Base-by-base conservation (phyloP, 2,329 filamentous ascomycete species). In the Ophiostoma novo-ulmi region DNA sequence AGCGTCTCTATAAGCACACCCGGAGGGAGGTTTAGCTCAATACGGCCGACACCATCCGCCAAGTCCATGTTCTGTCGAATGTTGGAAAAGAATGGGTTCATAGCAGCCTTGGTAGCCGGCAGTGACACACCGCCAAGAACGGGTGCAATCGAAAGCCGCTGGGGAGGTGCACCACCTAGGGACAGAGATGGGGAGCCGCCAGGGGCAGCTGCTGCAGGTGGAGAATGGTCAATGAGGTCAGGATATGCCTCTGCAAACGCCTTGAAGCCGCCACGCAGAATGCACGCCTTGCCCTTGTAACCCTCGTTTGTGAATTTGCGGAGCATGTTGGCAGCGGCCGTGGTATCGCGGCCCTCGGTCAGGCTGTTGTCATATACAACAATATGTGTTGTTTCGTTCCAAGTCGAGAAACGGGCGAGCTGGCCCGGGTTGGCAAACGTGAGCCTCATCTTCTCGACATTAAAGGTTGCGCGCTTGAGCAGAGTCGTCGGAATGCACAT, bases 31-130 rank as follows among this genome's bases (percentile, higher is more conserved):
- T 78, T 76, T 6, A 88, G 77, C n/a, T 88, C 85, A 76, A 89
- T 88, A 75, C 97, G 94, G 0, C 95, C 95, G 13, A 98, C 94
- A 26, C 95, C 95, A 74, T 93, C 93, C 41, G 96, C 90, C 22
- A 99, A 83, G 77, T 98, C 95, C 87, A 96, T 94, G 74, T 98
- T 97, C 78, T 98, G 95, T 63, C 95, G 89, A 75, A 99, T 98
- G 74, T 97, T 98, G 73, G 89, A 89, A 79, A 98, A 98, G 81
- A 99, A 98, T 0, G 94, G 94, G 75, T 96, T 97, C 0, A 88
- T 85, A 0, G 88, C 87, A 72, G 88, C 88, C 74, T 88, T 85
- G 0, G 87, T 85, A 55, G 82, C 82, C 0, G 95, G 95, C 78
- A 98, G 88, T 72, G 88, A 87, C 73, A 97, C 97, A 7, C 94